phyloP scores from a whole-genome alignment of 306 rosid species.

The Pterocarpus santalinus region DNA sequence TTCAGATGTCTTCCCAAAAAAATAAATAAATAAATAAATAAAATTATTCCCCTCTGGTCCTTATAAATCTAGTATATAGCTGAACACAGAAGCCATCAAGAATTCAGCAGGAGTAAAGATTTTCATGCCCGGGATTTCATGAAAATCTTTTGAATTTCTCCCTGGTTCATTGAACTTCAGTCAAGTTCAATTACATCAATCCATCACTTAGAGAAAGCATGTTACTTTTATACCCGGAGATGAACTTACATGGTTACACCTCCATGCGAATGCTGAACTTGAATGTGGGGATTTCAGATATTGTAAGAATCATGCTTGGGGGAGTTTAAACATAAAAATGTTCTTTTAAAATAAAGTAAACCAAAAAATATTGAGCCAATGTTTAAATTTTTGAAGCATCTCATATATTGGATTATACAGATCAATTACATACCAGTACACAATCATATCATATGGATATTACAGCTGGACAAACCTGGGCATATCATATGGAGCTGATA shows the following conservation, averaged over 20 bases:
- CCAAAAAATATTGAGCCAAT: background rate
- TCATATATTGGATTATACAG: background rate
- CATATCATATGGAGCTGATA: conserved; percentile 97
- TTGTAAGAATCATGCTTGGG: background rate
- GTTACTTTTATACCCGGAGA: conserved; percentile 14
- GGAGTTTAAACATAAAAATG: background rate
- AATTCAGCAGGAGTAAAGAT: background rate
- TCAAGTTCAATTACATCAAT: conserved; percentile 30
- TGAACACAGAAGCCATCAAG: background rate
- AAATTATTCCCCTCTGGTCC: background rate
- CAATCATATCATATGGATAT: conserved; percentile 38
- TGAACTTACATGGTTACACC: conserved; percentile 1
- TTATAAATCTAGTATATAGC: conserved; percentile 22
- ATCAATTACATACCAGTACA: conserved; percentile 8
- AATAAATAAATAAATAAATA: no score
- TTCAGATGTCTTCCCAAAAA: conserved; percentile 1
- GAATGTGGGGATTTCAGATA: conserved; percentile 29
- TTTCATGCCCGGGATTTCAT: conserved; percentile 4
- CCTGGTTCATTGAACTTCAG: conserved; percentile 23
- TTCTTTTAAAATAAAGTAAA: background rate
- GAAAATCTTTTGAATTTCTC: conserved; percentile 19
- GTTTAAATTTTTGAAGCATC: conserved; percentile 2
- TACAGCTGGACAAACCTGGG: conserved; percentile 72
- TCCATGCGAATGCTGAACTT: conserved; percentile 37
- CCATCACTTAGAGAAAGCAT: conserved; percentile 21